Evolutionary conservation across 352 stramenopile genomes (phyloP).

Genomic region (Pythium apleroticum): DNA sequence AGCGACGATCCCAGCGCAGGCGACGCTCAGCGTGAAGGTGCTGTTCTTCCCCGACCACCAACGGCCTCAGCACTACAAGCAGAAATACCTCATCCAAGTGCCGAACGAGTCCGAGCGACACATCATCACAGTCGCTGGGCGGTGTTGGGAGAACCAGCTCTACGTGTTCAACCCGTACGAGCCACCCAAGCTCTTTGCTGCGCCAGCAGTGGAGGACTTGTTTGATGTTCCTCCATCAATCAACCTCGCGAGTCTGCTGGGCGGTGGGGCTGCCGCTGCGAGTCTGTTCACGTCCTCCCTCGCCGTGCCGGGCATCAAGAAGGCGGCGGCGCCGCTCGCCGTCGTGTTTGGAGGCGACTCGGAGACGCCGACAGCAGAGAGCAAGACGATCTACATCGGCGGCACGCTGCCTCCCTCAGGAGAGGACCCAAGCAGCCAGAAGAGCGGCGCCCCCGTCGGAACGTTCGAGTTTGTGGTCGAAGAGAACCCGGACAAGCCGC

Average conservation of each 20-base stretch:
- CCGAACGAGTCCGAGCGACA: conserved; percentile 76
- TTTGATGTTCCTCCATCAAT: conserved; percentile 67
- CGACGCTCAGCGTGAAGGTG: conserved; percentile 52
- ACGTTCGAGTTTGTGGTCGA: conserved; percentile 71
- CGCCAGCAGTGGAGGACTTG: conserved; percentile 51
- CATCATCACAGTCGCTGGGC: conserved; percentile 46
- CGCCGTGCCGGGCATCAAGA: conserved; percentile 40
- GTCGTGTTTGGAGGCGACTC: conserved; percentile 46
- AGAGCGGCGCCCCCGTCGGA: conserved; percentile 16
- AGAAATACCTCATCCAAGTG: conserved; percentile 61
- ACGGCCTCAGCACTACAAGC: conserved; percentile 52
- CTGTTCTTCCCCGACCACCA: conserved; percentile 66
- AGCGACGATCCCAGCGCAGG: conserved; percentile 57
- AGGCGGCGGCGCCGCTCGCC: conserved; percentile 36
- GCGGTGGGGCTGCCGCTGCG: not conserved
- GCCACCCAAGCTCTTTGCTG: conserved; percentile 13
- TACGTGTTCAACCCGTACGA: conserved; percentile 51
- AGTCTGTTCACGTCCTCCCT: conserved; percentile 23
- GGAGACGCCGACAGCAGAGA: not conserved
- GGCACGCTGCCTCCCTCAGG: conserved; percentile 34
- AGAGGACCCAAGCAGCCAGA: conserved; percentile 15
- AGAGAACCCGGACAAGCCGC: conserved; percentile 36
- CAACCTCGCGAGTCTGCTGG: conserved; percentile 32
- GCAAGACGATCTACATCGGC: conserved; percentile 44
- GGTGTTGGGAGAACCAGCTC: conserved; percentile 80